phyloP scores from a whole-genome alignment of 83 land plant genomes.

The Thuja plicata region DNA sequence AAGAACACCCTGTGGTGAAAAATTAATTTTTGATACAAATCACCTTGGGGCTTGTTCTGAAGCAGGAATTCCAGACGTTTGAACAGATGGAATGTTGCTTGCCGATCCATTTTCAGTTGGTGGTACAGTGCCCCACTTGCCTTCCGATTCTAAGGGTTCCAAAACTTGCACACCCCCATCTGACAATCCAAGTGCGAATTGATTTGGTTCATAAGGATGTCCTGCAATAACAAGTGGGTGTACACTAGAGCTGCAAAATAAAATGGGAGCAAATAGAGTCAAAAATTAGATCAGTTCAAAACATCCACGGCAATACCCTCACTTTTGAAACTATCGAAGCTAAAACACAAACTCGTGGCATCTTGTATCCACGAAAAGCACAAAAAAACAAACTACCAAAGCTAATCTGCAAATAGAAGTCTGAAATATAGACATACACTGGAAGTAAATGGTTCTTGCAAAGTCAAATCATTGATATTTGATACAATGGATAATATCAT shows the following conservation, averaged over 20 bases:
- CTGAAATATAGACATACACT: not conserved
- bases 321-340: not conserved
- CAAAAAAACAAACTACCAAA: not conserved
- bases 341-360: not conserved
- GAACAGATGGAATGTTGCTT: slow-evolving; percentile 49
- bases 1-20: not conserved
- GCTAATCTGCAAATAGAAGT: not conserved
- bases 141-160: slow-evolving; percentile 57
- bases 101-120: slow-evolving; percentile 77
- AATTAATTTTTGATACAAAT: slow-evolving; percentile 10
- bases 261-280: slow-evolving; percentile 14
- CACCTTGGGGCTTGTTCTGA: slow-evolving; percentile 82
- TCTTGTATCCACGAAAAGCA: slow-evolving; percentile 2
- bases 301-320: not conserved
- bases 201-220: slow-evolving; percentile 64
- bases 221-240: slow-evolving; percentile 64
- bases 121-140: slow-evolving; percentile 54
- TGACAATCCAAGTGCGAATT: slow-evolving; percentile 55
- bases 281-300: not conserved
- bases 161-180: slow-evolving; percentile 62
- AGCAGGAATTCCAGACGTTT: slow-evolving; percentile 52
- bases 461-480: not conserved
- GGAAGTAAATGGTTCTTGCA: not conserved
- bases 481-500: not conserved
- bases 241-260: slow-evolving; percentile 36